Evolutionary conservation across 306 rosid species (phyloP), one percentile per base, ranked within the genome.

Genomic region (Abrus pulchellus): DNA sequence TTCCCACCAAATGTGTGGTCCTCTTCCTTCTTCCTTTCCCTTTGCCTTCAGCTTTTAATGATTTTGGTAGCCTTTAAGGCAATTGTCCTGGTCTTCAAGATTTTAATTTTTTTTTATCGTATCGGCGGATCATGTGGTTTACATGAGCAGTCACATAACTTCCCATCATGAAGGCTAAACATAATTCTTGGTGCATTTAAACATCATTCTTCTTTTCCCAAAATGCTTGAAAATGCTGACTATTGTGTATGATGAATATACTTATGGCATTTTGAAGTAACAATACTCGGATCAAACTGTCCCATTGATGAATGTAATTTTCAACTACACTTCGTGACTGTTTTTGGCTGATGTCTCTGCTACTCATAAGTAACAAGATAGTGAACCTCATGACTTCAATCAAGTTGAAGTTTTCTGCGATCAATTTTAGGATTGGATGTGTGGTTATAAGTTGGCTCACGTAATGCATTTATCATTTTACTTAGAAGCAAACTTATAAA

Each of bases 141-240:
- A 27, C 75, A 41, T 45, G 28, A 75, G 4, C 67, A 28, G 63
- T 75, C 64, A 38, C 40, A 75, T 75, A 80, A 66, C 72, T 47
- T 59, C 55, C 38, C n/a, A 3, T 67, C 13, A 14, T 1, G 33
- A 81, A 66, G 49, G 75, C 44, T 55, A 28, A 34, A 36, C 29
- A 30, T 50, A 72, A 9, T 43, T 45, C 40, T 67, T 47, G 32
- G 55, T 41, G 28, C 20, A 20, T 20, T 20, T 20, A 20, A 20
- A 6, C 32, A 75, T 41, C 49, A 52, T 30, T 33, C 10, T 50
- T 8, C 30, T 5, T 69, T 50, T 60, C 66, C 49, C 54, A 28
- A 20, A 0, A 50, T 49, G 6, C 79, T 12, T 63, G 9, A 13
- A 72, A 63, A 5, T 65, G 30, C 34, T 66, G n/a, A 11, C 30